Conservation (phyloP, 305 asterid species). For the Caryopteris hybrid region DNA sequence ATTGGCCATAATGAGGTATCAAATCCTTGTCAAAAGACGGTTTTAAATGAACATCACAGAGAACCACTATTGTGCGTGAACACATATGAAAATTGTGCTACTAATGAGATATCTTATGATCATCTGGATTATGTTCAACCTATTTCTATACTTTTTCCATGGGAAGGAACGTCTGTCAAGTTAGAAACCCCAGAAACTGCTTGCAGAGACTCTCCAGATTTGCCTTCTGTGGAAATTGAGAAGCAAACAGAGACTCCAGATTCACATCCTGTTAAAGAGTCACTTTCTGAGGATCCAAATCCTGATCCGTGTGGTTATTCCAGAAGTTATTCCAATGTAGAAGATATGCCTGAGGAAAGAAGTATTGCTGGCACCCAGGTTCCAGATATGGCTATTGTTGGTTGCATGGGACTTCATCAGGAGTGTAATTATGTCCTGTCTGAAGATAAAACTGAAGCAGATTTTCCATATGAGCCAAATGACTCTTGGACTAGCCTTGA, state of each 20-base stretch:
- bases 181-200: slow-evolving; percentile 24
- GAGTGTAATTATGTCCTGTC: slow-evolving; percentile 22
- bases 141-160: slow-evolving; percentile 13
- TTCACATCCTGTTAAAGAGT: slow-evolving; percentile 13
- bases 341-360: slow-evolving; percentile 26
- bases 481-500: slow-evolving; percentile 21
- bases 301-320: slow-evolving; percentile 24
- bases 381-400: slow-evolving; percentile 22
- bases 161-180: slow-evolving; percentile 20
- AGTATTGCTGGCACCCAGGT: slow-evolving; percentile 26
- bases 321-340: slow-evolving; percentile 19
- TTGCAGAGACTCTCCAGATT: slow-evolving; percentile 25
- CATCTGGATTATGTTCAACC: slow-evolving; percentile 38
- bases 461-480: slow-evolving; percentile 28
- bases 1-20: slow-evolving; percentile 23
- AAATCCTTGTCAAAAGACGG: slow-evolving; percentile 10
- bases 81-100: slow-evolving; percentile 30
- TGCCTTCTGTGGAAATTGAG: slow-evolving; percentile 28
- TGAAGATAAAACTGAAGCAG: slow-evolving; percentile 24
- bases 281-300: slow-evolving; percentile 21
- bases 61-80: slow-evolving; percentile 21
- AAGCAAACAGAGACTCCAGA: slow-evolving; percentile 14
- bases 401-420: slow-evolving; percentile 21
- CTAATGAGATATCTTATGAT: slow-evolving; percentile 37
- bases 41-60: slow-evolving; percentile 21